Evolutionary conservation across 441 rosid species (phyloP).

Genomic region (Jatropha podagrica): DNA sequence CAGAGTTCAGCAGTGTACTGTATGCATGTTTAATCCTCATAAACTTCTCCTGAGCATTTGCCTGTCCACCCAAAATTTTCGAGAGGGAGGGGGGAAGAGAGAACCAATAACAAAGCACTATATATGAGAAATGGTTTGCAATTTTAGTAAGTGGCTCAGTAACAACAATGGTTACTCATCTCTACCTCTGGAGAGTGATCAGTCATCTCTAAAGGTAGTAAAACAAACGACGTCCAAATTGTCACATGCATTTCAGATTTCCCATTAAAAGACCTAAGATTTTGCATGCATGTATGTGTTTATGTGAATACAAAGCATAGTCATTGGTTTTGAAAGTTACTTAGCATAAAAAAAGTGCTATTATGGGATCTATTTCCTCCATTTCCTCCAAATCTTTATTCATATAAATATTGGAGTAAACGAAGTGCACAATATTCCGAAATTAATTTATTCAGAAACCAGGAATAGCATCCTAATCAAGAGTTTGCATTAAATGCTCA

Average conservation of each 20-base stretch:
- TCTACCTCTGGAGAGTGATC: neutral
- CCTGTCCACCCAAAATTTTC: constrained; percentile 42
- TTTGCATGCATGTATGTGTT: neutral
- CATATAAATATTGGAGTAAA: neutral
- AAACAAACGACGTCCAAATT: neutral
- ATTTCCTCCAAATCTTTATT: neutral
- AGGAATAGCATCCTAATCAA: neutral
- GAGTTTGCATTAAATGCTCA: neutral
- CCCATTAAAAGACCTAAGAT: neutral
- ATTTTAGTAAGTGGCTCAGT: neutral
- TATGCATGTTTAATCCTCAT: constrained; percentile 93
- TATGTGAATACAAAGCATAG: neutral
- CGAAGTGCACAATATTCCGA: neutral
- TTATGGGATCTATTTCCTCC: neutral
- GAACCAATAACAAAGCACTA: constrained; percentile 8
- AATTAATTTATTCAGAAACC: neutral
- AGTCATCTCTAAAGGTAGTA: neutral
- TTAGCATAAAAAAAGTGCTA: neutral
- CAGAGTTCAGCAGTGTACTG: constrained; percentile 73
- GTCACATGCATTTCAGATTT: constrained; percentile 1
- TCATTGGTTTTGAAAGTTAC: neutral
- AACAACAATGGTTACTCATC: neutral
- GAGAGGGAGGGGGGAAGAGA: neutral
- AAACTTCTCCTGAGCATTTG: constrained; percentile 87
- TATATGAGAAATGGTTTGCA: neutral